These are phyloP conservation scores for Yamadazyma akitaensis DNA, from an alignment of 805 yeast genomes.

Conservation along the genomic window DNA sequence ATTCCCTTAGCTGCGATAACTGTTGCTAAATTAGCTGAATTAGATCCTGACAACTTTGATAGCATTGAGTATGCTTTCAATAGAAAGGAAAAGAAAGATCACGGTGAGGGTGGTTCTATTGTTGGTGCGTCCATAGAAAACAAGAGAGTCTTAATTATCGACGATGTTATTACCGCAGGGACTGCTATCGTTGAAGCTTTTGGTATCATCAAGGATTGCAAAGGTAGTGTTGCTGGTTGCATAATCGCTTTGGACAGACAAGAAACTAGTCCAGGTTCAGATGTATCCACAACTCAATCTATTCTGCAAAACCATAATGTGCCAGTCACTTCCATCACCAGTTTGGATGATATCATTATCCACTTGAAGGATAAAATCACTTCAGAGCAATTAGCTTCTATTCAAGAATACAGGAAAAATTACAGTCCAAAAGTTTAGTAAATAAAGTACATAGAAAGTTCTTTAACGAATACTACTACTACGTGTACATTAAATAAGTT, in stretches of 20 bases:
- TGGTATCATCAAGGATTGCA: slow-evolving; percentile 63
- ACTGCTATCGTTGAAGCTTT: slow-evolving; percentile 96
- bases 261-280: slow-evolving; percentile 72
- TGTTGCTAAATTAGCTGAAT: slow-evolving; percentile 86
- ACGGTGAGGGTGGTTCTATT: slow-evolving; percentile 95
- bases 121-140: slow-evolving; percentile 78
- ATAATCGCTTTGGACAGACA: slow-evolving; percentile 94
- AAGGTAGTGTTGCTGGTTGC: slow-evolving; percentile 77
- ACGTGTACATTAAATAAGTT: slow-evolving; percentile 15
- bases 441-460: background rate
- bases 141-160: slow-evolving; percentile 79
- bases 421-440: slow-evolving; percentile 36
- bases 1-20: slow-evolving; percentile 93
- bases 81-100: slow-evolving; percentile 95
- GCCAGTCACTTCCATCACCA: slow-evolving; percentile 81
- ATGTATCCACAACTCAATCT: slow-evolving; percentile 74
- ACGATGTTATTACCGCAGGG: slow-evolving; percentile 98
- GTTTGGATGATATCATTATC: slow-evolving; percentile 67
- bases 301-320: slow-evolving; percentile 69
- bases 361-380: slow-evolving; percentile 57
- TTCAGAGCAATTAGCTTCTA: slow-evolving; percentile 52
- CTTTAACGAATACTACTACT: slow-evolving; percentile 17
- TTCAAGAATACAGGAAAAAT: slow-evolving; percentile 54
- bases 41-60: slow-evolving; percentile 75
- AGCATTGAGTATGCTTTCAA: slow-evolving; percentile 86